Base-by-base conservation (phyloP, 768 basidiomycete genomes). In the Sarcodon sp. region DNA sequence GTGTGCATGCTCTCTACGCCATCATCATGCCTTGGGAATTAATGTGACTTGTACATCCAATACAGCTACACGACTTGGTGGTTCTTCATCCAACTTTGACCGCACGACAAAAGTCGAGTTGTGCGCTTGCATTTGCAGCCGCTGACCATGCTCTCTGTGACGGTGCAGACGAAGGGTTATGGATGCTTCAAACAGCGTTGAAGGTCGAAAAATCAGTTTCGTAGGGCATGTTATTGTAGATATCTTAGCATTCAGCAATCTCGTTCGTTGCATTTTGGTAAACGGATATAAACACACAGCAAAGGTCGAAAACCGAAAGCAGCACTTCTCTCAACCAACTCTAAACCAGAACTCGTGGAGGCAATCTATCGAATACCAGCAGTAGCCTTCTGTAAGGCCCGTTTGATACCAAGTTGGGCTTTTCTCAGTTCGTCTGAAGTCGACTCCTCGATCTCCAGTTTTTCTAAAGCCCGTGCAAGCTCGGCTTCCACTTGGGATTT, bases 391-490 rank as follows among this genome's bases (percentile, higher is more conserved):
- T 97, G 93, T 64, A 99, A 77, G 52, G 93, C 87, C 61, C 94
- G 84, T 74, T 93, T 94, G 69, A 98, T 90, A 63, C 80, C 73
- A 55, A 99, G 78, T 67, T 97, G 90, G 51, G 89, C 86, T 71
- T 94, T 96, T 70, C 85, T 87, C 61, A 99, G 79, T 68, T 99
- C 91, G 65, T 98, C 96, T 47, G 81, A 80, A 32, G 86, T 73
- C 51, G 89, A 87, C 50, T 94, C 89, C 72, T 96, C 94, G 53
- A 96, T 87, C 77, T 98, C 96, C 64, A 99, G 76, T 73, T 91
- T 92, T 81, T 98, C 96, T 44, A 98, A 79, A 32, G 96, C 93
- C 62, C 92, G 88, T 46, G 96, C 93, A 53, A 99, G 90, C 73
- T 97, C 96, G 54, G 86, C 76, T 76, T 99, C 96, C 56, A 99